phyloP scores from a whole-genome alignment of 257 asterid species.

The Nicotiana obtusifolia region DNA sequence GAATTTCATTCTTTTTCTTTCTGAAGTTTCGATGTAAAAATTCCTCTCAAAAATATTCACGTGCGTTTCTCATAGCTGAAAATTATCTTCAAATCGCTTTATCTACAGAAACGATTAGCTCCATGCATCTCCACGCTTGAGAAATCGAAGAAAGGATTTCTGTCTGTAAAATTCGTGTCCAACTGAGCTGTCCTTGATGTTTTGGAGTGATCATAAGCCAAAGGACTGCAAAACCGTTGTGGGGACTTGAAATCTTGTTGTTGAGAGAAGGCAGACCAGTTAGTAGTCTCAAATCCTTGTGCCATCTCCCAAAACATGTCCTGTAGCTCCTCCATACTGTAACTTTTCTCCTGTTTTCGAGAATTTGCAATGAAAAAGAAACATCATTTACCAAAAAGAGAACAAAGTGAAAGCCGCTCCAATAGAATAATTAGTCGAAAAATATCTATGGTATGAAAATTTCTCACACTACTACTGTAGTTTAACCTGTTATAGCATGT shows the following conservation, averaged over 20 bases:
- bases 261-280: slow-evolving; percentile 20
- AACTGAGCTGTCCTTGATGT: slow-evolving; percentile 13
- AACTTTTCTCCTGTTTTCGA: slow-evolving; percentile 42
- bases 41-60: too few relatives aligned
- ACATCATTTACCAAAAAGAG: not conserved
- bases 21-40: too few relatives aligned
- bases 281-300: slow-evolving; percentile 36
- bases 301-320: slow-evolving; percentile 78
- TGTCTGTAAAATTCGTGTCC: slow-evolving; percentile 7
- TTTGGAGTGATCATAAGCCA: not conserved
- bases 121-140: slow-evolving; percentile 12
- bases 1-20: too few relatives aligned
- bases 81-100: not conserved
- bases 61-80: not conserved
- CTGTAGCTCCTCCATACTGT: slow-evolving; percentile 57
- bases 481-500: too few relatives aligned
- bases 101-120: slow-evolving; percentile 23
- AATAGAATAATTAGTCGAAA: too few relatives aligned
- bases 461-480: too few relatives aligned
- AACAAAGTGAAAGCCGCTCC: too few relatives aligned
- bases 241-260: slow-evolving; percentile 15
- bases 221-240: slow-evolving; percentile 23
- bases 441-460: too few relatives aligned
- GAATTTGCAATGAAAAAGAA: not conserved
- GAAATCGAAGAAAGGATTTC: not conserved